phyloP scores from a whole-genome alignment of 1,284 basidiomycete species.

The Trichosporon faecale region DNA sequence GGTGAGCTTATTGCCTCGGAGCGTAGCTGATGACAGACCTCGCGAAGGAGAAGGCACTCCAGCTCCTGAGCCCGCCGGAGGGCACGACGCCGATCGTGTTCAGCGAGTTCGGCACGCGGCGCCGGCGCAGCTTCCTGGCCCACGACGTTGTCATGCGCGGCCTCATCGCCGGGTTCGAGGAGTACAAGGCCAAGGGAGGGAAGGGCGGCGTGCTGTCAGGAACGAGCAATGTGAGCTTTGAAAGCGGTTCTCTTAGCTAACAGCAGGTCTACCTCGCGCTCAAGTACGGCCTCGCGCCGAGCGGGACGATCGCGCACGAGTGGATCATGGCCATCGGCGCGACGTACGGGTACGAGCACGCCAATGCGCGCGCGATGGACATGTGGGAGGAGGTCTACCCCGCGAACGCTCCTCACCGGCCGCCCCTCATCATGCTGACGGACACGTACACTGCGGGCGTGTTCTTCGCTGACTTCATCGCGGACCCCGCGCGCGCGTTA shows the following conservation, averaged over 20 bases:
- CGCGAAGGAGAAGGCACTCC: conserved; percentile 69
- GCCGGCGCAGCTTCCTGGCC: conserved; percentile 72
- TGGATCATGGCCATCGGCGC: conserved; percentile 95
- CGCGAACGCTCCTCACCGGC: conserved; percentile 49
- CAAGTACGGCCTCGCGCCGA: conserved; percentile 64
- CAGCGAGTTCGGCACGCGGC: conserved; percentile 90
- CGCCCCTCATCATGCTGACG: conserved; percentile 72
- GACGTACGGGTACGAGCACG: conserved; percentile 70
- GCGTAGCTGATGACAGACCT: conserved; percentile 49
- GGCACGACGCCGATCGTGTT: conserved; percentile 63
- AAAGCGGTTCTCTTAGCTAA: neutral
- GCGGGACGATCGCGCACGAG: conserved; percentile 89
- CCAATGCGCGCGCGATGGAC: conserved; percentile 69
- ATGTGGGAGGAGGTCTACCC: conserved; percentile 80
- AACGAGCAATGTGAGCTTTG: conserved; percentile 71
- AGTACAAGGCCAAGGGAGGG: conserved; percentile 51
- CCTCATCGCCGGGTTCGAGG: conserved; percentile 64
- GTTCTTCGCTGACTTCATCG: conserved; percentile 73
- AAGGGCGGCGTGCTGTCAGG: conserved; percentile 65
- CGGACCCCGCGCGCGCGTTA: conserved; percentile 61
- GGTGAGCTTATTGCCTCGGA: conserved; percentile 42
- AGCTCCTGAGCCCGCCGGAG: conserved; percentile 58
- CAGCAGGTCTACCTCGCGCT: conserved; percentile 72
- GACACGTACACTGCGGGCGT: conserved; percentile 84
- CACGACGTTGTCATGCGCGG: conserved; percentile 77